Conservation (phyloP, 306 rosid species). For the Lathyrus sativus region DNA sequence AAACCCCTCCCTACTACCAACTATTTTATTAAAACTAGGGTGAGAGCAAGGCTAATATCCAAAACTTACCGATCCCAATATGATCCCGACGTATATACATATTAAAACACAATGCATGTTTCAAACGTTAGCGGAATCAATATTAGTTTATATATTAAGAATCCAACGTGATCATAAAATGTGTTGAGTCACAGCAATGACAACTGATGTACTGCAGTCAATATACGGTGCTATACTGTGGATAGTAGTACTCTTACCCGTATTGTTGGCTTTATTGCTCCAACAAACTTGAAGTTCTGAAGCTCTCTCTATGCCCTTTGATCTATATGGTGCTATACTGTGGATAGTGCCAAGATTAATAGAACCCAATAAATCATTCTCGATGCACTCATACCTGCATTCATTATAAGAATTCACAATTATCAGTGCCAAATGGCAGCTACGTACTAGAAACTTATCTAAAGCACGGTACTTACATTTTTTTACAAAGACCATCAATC, state of each 20-base stretch:
- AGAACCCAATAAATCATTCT: constrained; percentile 84
- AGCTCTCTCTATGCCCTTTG: constrained; percentile 93
- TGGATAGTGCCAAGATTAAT: constrained; percentile 63
- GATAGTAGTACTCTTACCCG: constrained; percentile 40
- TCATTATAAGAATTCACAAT: constrained; percentile 32
- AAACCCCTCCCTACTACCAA: neutral
- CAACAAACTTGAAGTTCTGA: constrained; percentile 67
- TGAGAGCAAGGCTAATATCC: neutral
- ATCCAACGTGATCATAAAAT: constrained; percentile 13
- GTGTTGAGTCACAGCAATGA: constrained; percentile 22
- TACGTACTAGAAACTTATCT: constrained; percentile 16
- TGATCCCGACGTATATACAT: constrained; percentile 15
- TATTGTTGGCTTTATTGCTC: constrained; percentile 51
- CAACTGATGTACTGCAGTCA: constrained; percentile 15
- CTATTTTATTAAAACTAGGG: neutral
- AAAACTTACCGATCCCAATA: constrained; percentile 3
- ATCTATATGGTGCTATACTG: constrained; percentile 85
- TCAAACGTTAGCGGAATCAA: constrained; percentile 18
- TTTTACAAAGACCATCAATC: constrained; percentile 72
- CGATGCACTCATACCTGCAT: constrained; percentile 92
- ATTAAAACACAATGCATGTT: neutral
- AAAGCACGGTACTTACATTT: constrained; percentile 60
- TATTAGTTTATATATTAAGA: constrained; percentile 18
- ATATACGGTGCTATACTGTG: neutral
- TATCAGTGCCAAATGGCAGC: constrained; percentile 27